Evolutionary conservation across 352 stramenopile species (phyloP).

Genomic region (Phytophthora pisi): DNA sequence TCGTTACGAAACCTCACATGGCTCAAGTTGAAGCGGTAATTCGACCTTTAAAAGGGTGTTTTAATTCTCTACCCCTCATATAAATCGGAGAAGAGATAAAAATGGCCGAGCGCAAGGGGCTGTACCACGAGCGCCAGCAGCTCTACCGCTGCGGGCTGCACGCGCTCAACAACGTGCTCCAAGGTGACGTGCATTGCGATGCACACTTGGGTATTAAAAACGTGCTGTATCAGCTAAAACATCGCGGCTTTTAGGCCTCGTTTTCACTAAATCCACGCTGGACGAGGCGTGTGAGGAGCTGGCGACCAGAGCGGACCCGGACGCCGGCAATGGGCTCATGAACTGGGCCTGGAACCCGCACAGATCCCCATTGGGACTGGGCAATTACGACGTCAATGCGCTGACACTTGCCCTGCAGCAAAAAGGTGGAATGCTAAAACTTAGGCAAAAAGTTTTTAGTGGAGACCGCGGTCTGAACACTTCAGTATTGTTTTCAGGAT

Average conservation of each 20-base stretch:
- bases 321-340: constrained; percentile 13
- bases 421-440: constrained; percentile 44
- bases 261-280: constrained; percentile 55
- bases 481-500: constrained; percentile 38
- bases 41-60: constrained; percentile 1
- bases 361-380: constrained; percentile 61
- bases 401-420: constrained; percentile 66
- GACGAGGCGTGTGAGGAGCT: constrained; percentile 57
- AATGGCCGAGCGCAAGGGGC: constrained; percentile 15
- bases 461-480: constrained; percentile 2
- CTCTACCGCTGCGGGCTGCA: constrained; percentile 82
- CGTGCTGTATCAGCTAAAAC: background rate
- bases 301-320: constrained; percentile 16
- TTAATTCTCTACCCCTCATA: background rate
- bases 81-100: constrained; percentile 1
- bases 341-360: constrained; percentile 70
- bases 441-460: background rate
- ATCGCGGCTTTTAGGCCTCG: constrained; percentile 32
- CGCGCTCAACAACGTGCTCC: constrained; percentile 82
- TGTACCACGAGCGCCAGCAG: constrained; percentile 81
- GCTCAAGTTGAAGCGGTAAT: constrained; percentile 32
- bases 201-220: background rate
- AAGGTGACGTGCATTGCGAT: constrained; percentile 39
- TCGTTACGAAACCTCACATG: constrained; percentile 39
- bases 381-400: constrained; percentile 86